phyloP scores from a whole-genome alignment of 208 protist species.

The Leptomonas pyrrhocoris region DNA sequence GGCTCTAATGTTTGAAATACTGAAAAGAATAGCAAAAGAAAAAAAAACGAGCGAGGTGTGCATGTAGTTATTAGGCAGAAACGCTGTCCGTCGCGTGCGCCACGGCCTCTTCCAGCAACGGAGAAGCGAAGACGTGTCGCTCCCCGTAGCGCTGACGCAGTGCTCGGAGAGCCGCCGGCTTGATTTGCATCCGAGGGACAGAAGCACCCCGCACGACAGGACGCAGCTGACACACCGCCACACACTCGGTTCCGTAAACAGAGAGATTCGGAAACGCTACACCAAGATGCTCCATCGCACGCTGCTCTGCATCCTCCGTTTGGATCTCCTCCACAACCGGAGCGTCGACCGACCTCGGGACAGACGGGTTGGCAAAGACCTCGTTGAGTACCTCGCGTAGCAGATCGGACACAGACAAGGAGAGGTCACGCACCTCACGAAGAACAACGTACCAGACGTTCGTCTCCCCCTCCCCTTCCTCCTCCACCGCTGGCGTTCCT shows the following conservation, averaged over 20 bases:
- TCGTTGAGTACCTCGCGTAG: constrained; percentile 28
- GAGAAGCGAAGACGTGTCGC: constrained; percentile 42
- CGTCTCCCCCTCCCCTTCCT: constrained; percentile 11
- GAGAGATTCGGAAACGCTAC: constrained; percentile 79
- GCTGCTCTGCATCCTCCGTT: constrained; percentile 32
- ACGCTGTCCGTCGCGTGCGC: constrained; percentile 6
- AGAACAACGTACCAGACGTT: constrained; percentile 45
- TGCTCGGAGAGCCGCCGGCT: constrained; percentile 29
- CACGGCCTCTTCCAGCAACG: constrained; percentile 35
- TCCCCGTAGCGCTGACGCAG: constrained; percentile 65
- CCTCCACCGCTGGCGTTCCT: neutral
- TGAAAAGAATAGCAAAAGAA: neutral
- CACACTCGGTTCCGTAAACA: constrained; percentile 70
- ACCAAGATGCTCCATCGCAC: constrained; percentile 41
- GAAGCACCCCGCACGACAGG: constrained; percentile 17
- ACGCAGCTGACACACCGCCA: constrained; percentile 56
- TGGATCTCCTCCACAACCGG: constrained; percentile 28
- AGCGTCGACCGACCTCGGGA: neutral
- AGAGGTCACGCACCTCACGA: constrained; percentile 31
- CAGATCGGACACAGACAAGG: constrained; percentile 29
- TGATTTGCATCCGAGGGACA: constrained; percentile 20
- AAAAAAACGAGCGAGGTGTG: neutral
- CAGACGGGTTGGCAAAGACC: constrained; percentile 7
- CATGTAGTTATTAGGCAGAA: neutral
- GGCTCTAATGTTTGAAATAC: neutral